A percentile compares a stretch with the other conserved stretches of the same genome.
Evolutionary conservation across 352 stramenopile genomes (phyloP).

Genomic region (Phytopythium oedochilum): DNA sequence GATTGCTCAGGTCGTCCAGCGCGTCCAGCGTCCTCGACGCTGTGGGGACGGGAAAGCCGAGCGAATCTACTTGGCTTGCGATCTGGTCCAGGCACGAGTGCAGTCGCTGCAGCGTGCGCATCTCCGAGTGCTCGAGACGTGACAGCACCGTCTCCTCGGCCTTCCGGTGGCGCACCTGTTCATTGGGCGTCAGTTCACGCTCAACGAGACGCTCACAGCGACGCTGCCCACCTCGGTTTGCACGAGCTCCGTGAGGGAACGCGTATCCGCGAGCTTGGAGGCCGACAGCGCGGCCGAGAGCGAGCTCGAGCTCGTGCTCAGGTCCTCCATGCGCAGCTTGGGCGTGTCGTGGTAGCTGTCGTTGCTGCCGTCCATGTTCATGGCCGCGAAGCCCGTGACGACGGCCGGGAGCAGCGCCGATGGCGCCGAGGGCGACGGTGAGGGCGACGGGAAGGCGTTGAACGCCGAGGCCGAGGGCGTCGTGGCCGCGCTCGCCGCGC

Average conservation of each 20-base stretch:
- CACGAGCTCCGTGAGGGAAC: conserved; percentile 37
- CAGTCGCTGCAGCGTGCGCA: conserved; percentile 30
- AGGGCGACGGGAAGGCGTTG: conserved; percentile 31
- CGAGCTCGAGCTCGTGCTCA: conserved; percentile 14
- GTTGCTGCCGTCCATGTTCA: neutral
- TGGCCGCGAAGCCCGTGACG: conserved; percentile 10
- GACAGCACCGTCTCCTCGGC: conserved; percentile 19
- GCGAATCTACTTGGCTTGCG: conserved; percentile 30
- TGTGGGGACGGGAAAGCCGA: conserved; percentile 44
- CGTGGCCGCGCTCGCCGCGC: conserved; percentile 7
- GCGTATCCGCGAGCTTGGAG: conserved; percentile 20
- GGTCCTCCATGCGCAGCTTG: conserved; percentile 3
- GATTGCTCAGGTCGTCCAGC: conserved; percentile 50
- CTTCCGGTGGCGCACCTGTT: conserved; percentile 31
- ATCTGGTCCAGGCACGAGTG: conserved; percentile 39
- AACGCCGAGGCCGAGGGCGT: conserved; percentile 9
- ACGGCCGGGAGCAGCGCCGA: conserved; percentile 1
- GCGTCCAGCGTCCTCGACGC: conserved; percentile 37
- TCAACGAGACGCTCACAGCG: neutral
- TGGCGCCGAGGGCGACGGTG: conserved; percentile 7
- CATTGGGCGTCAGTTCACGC: neutral
- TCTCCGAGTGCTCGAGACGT: conserved; percentile 29
- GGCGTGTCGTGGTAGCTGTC: neutral
- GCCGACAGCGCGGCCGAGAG: conserved; percentile 5
- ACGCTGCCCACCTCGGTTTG: conserved; percentile 20